These are phyloP conservation scores for Beta vulgaris DNA, from an alignment of 148 eudicot genomes.

Conservation along the genomic window DNA sequence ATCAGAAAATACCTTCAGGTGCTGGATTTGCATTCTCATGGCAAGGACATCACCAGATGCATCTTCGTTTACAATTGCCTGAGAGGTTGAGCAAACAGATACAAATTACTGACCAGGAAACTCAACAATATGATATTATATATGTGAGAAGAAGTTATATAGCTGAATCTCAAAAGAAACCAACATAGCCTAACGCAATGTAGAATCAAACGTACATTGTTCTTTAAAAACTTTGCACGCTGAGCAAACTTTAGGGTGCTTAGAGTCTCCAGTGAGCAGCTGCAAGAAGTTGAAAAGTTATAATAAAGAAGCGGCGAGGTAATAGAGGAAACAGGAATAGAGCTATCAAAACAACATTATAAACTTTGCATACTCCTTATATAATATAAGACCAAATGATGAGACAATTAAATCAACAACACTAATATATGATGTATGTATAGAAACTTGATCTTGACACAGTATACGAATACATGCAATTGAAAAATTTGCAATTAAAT, in stretches of 20 bases:
- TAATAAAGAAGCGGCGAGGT: neutral
- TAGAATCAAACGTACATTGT: conserved; percentile 60
- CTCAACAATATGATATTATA: neutral
- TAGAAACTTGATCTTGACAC: neutral
- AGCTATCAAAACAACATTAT: neutral
- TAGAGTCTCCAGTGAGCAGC: conserved; percentile 88
- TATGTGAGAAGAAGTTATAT: neutral
- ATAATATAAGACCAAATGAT: neutral
- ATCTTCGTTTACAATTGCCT: conserved; percentile 98
- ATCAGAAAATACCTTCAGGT: conserved; percentile 65
- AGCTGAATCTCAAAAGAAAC: neutral
- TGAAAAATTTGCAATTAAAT: neutral
- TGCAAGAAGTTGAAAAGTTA: conserved; percentile 36
- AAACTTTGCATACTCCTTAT: neutral
- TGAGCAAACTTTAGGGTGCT: conserved; percentile 98
- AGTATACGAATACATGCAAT: neutral
- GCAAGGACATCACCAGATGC: conserved; percentile 99
- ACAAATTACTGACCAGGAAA: neutral
- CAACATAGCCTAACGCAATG: neutral
- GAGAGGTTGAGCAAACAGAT: conserved; percentile 4
- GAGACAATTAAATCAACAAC: neutral
- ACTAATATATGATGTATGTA: neutral
- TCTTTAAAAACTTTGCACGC: conserved; percentile 95
- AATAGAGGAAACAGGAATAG: conserved; percentile 2
- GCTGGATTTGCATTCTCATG: conserved; percentile 90